Evolutionary conservation across 805 yeast species (phyloP).

Genomic region (Saturnispora zaruensis): DNA sequence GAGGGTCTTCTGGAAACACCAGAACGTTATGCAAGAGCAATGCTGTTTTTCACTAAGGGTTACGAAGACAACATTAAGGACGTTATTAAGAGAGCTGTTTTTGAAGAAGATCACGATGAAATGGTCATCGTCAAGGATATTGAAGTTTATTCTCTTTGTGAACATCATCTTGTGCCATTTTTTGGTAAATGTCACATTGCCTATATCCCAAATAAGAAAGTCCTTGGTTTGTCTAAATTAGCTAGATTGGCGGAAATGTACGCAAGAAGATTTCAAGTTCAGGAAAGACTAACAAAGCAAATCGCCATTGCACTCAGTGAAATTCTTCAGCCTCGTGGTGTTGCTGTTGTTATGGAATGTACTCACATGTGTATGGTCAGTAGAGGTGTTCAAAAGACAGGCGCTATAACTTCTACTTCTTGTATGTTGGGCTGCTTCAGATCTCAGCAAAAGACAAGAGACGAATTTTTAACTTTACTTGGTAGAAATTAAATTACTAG

Average conservation of each 20-base stretch:
- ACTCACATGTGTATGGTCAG: constrained; percentile 99
- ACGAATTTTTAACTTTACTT: constrained; percentile 80
- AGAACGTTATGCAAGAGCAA: constrained; percentile 91
- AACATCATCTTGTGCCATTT: constrained; percentile 96
- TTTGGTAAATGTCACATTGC: constrained; percentile 96
- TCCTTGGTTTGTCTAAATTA: constrained; percentile 83
- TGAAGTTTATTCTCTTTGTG: constrained; percentile 86
- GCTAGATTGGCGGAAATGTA: constrained; percentile 98
- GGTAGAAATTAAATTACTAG: constrained; percentile 39
- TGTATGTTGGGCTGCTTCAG: constrained; percentile 97
- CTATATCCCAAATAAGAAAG: constrained; percentile 92
- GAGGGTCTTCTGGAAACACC: constrained; percentile 94
- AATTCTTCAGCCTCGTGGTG: constrained; percentile 89
- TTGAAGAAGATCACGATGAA: constrained; percentile 97
- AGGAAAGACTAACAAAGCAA: constrained; percentile 92
- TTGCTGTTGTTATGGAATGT: constrained; percentile 97
- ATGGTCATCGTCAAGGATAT: constrained; percentile 97
- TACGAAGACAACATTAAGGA: constrained; percentile 90
- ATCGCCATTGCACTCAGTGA: constrained; percentile 94
- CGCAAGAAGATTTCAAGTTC: constrained; percentile 93
- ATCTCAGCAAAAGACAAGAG: constrained; percentile 89
- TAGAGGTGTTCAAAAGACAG: constrained; percentile 93
- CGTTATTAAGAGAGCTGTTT: constrained; percentile 89
- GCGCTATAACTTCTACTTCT: constrained; percentile 87
- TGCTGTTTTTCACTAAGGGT: constrained; percentile 93